Evolutionary conservation across 495 filamentous ascomycete genomes (phyloP).

Genomic region (Echria macrotheca): DNA sequence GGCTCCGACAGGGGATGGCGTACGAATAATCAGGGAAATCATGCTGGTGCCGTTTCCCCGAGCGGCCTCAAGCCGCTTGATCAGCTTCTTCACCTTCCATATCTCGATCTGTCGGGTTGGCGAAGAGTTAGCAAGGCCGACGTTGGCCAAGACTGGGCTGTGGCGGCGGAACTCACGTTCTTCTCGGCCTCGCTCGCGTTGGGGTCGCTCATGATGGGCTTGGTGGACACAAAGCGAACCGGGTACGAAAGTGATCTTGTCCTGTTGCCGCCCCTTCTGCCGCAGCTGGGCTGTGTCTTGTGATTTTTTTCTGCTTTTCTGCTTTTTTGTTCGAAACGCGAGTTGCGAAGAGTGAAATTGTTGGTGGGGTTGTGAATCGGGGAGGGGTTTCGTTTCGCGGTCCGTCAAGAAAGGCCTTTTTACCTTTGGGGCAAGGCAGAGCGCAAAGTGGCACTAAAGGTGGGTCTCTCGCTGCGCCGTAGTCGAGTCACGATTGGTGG

Average conservation of each 20-base stretch:
- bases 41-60: constrained; percentile 95
- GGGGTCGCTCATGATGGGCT: constrained; percentile 77
- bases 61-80: constrained; percentile 89
- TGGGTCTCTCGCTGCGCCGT: neutral
- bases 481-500: constrained; percentile 19
- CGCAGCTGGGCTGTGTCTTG: constrained; percentile 11
- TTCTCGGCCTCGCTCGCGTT: constrained; percentile 93
- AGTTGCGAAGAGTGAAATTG: constrained; percentile 14
- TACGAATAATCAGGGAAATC: constrained; percentile 98
- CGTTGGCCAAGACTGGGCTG: neutral
- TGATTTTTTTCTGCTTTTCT: constrained; percentile 5
- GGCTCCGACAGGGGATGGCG: constrained; percentile 32
- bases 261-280: constrained; percentile 14
- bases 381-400: constrained; percentile 26
- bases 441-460: neutral
- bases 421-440: constrained; percentile 2
- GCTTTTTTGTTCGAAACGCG: constrained; percentile 6
- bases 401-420: constrained; percentile 28
- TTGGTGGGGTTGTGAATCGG: constrained; percentile 23
- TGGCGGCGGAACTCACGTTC: constrained; percentile 59
- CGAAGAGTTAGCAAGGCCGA: constrained; percentile 16
- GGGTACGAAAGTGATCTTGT: constrained; percentile 9
- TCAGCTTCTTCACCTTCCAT: constrained; percentile 91
- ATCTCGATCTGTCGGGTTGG: constrained; percentile 55
- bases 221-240: constrained; percentile 4